phyloP scores from a whole-genome alignment of 768 basidiomycete genomes.

The Lentinula aciculospora region DNA sequence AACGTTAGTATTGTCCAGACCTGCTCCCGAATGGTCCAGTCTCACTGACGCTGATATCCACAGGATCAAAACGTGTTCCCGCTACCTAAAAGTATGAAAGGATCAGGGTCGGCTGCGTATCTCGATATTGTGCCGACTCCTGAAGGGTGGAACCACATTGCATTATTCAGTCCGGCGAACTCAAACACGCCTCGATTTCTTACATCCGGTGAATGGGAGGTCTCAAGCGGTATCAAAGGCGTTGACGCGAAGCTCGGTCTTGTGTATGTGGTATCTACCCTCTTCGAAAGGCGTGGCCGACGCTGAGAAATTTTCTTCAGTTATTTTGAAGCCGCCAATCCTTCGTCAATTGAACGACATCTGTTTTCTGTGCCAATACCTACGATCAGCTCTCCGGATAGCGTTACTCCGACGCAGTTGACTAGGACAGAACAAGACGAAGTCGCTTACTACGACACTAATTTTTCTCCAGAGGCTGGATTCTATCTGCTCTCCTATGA shows the following conservation, averaged over 20 bases:
- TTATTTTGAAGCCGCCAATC: constrained; percentile 85
- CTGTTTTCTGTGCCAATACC: constrained; percentile 80
- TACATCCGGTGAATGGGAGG: constrained; percentile 78
- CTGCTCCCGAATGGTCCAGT: not conserved
- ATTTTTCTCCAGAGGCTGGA: constrained; percentile 81
- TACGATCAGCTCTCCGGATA: constrained; percentile 26
- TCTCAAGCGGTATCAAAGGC: constrained; percentile 65
- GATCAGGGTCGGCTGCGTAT: constrained; percentile 56
- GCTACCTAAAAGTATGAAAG: constrained; percentile 39
- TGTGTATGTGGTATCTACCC: constrained; percentile 53
- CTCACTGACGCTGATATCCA: constrained; percentile 8
- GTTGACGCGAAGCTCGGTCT: constrained; percentile 63
- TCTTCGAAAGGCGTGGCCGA: constrained; percentile 7
- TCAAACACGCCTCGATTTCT: constrained; percentile 72
- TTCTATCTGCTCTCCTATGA: constrained; percentile 78
- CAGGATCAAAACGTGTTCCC: constrained; percentile 63
- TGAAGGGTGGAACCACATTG: constrained; percentile 89
- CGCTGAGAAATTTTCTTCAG: constrained; percentile 31
- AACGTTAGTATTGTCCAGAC: constrained; percentile 40
- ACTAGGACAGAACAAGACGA: constrained; percentile 39
- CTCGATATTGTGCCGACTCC: constrained; percentile 82
- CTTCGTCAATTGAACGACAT: constrained; percentile 77
- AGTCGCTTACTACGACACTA: constrained; percentile 50
- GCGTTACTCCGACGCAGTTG: constrained; percentile 38
- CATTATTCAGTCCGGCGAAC: constrained; percentile 77